These are phyloP conservation scores for Leishmania tarentolae DNA, from an alignment of 208 protist species.

Conservation along the genomic window DNA sequence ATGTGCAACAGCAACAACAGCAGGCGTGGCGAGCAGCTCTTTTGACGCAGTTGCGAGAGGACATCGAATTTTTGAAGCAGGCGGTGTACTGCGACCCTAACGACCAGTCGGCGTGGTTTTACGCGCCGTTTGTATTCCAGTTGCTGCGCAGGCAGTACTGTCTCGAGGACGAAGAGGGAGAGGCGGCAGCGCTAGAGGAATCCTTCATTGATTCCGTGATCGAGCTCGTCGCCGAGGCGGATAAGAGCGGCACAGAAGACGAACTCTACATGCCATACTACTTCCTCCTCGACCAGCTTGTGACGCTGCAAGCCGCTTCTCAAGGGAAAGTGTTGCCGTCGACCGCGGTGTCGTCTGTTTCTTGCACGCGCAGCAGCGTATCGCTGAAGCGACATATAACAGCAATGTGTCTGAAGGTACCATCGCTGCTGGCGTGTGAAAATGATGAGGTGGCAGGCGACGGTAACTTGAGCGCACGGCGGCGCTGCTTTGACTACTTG, in stretches of 20 bases:
- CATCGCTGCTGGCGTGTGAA: neutral
- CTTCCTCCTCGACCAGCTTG: slow-evolving; percentile 53
- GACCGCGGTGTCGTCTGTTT: neutral
- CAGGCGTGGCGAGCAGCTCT: neutral
- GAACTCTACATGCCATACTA: slow-evolving; percentile 59
- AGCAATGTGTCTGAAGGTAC: slow-evolving; percentile 11
- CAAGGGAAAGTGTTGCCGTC: neutral
- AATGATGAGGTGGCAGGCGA: neutral
- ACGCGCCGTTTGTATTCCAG: slow-evolving; percentile 62
- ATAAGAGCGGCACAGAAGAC: slow-evolving; percentile 30
- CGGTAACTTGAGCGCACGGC: neutral
- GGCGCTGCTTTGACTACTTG: slow-evolving; percentile 24
- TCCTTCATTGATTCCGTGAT: slow-evolving; percentile 45
- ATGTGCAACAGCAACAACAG: neutral
- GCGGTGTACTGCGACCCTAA: slow-evolving; percentile 89
- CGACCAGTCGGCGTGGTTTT: slow-evolving; percentile 90
- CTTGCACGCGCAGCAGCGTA: slow-evolving; percentile 3
- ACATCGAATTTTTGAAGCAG: slow-evolving; percentile 58
- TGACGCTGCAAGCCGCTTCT: slow-evolving; percentile 9
- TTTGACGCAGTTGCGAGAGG: slow-evolving; percentile 42
- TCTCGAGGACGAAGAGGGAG: neutral
- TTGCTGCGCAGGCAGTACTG: slow-evolving; percentile 15
- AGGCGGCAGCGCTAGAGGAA: slow-evolving; percentile 29
- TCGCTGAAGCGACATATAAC: slow-evolving; percentile 8
- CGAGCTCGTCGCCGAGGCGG: slow-evolving; percentile 57